Base-by-base conservation (phyloP, 1,139 yeast species). In the Geotrichum klebahnii region DNA sequence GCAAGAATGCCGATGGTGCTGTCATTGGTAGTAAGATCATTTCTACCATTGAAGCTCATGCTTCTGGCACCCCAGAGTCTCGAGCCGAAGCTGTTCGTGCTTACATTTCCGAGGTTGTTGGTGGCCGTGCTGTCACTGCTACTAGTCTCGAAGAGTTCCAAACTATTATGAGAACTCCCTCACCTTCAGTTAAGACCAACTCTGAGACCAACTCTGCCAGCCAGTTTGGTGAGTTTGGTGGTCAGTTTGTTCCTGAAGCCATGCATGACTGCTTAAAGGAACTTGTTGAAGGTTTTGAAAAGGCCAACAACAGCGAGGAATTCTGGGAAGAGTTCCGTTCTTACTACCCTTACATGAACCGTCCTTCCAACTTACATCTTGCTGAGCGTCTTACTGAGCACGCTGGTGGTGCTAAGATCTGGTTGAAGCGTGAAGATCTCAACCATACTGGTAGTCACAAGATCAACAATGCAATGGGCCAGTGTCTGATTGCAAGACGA, bases 381-480 rank as follows among this genome's bases (percentile, higher is more conserved):
- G 98, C 97, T 48, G 95, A 87, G 54, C 78, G 97, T 66, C 78
- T 92, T 61, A 76, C 96, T 32, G 94, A 87, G 69, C 72, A 84
- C 61, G 90, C 90, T 32, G 97, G 97, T 28, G 98, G 99, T 62
- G 97, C 98, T 22, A 86, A 84, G 65, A 89, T 92, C 70, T 92
- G 97, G 97, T 79, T 92, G 65, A 92, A 92, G 71, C 84, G 99
- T 72, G 99, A 92, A 74, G 99, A 92, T 67, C 77, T 92, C 65
- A 92, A 92, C 73, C 99, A 92, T 69, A 92, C 98, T 2, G 98
- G 99, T 54, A 86, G 96, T 36, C 99, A 92, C 73, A 92, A 92
- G 72, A 92, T 92, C 67, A 92, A 92, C 71, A 92, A 92, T 63
- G 97, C 98, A 23, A 72, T 92, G 57, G 97, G 97, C 19, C 99